Percentiles rank a stretch among this genome's conserved stretches.
phyloP scores from a whole-genome alignment of 169 alveolate species.

The Plasmodium relictum region DNA sequence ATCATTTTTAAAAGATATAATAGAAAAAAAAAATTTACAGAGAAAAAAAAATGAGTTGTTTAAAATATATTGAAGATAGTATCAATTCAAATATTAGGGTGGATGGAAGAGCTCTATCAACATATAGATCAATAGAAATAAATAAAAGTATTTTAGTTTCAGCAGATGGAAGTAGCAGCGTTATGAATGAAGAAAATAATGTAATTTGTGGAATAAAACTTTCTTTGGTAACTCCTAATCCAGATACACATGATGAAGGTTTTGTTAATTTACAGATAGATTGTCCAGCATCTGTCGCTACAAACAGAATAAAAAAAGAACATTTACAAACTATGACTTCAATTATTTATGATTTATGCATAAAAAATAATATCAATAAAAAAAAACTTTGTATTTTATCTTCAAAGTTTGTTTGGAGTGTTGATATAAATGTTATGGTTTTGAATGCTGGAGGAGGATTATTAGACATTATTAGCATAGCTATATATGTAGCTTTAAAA shows the following conservation, averaged over 20 bases:
- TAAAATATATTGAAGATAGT: slow-evolving; percentile 66
- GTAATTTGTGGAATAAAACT: slow-evolving; percentile 73
- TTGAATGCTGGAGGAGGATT: slow-evolving; percentile 83
- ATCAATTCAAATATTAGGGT: slow-evolving; percentile 57
- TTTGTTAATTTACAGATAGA: slow-evolving; percentile 67
- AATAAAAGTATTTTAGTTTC: slow-evolving; percentile 56
- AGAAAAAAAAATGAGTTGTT: slow-evolving; percentile 43
- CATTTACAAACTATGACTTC: slow-evolving; percentile 69
- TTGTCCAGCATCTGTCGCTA: slow-evolving; percentile 74
- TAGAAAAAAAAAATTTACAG: background rate
- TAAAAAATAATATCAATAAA: slow-evolving; percentile 73
- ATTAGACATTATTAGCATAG: slow-evolving; percentile 83
- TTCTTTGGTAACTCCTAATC: slow-evolving; percentile 35
- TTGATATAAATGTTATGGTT: slow-evolving; percentile 81
- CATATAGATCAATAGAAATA: slow-evolving; percentile 68
- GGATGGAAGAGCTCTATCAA: slow-evolving; percentile 53
- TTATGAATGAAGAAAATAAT: slow-evolving; percentile 73
- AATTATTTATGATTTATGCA: slow-evolving; percentile 74
- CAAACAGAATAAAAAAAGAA: slow-evolving; percentile 70
- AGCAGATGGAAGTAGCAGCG: slow-evolving; percentile 77
- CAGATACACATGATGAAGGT: slow-evolving; percentile 58
- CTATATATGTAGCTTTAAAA: slow-evolving; percentile 79
- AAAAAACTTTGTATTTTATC: slow-evolving; percentile 80
- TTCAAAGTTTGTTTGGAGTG: slow-evolving; percentile 82
- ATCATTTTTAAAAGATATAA: background rate